Base-by-base conservation (phyloP, 2,329 filamentous ascomycete species). In the Penicillium freii region DNA sequence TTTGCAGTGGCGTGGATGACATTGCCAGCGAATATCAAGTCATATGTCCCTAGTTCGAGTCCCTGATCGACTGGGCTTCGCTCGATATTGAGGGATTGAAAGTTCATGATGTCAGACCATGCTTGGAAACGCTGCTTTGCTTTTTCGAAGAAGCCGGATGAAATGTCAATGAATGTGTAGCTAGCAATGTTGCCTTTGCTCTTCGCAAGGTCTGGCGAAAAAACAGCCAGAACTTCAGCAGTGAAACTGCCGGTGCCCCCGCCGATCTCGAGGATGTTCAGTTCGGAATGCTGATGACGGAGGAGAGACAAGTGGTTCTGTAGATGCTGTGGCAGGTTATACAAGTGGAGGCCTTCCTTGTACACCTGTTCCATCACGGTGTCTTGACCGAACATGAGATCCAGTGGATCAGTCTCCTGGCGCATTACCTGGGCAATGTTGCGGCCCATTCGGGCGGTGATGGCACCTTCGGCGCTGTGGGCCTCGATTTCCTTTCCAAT, bases 341-440 rank as follows among this genome's bases (percentile, higher is more conserved):
- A 64, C 5, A 69, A 44, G n/a, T 60, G 57, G 9, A 70, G 62
- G 4, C 64, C 62, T 10, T 70, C 62, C 19, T 68, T 65, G 49
- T 73, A 73, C 17, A 69, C 63, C 0, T 57, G 53, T 36, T 72
- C 64, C 61, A 74, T 66, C 9, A 73, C 39, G n/a, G 66, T 58
- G 27, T 71, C 69, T 40, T 70, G 59, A 5, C 69, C 66, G 25
- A 73, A 74, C 69, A 74, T 72, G 36, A 75, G 53, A 54, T 71
- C 47, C 8, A 75, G 60, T 7, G 71, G 70, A 56, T 74, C 69
- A 23, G 63, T 51, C 51, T 73, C 61, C 23, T 68, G 61, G 15
- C 61, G 61, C 39, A 74, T 49, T 5, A 73, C 61, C 1, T 51
- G 50, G 2, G 59, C 65, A 40, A 74, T 70, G n/a, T 72, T 68